Base-by-base conservation (phyloP, 2,329 filamentous ascomycete genomes). In the Fusarium coffeatum region DNA sequence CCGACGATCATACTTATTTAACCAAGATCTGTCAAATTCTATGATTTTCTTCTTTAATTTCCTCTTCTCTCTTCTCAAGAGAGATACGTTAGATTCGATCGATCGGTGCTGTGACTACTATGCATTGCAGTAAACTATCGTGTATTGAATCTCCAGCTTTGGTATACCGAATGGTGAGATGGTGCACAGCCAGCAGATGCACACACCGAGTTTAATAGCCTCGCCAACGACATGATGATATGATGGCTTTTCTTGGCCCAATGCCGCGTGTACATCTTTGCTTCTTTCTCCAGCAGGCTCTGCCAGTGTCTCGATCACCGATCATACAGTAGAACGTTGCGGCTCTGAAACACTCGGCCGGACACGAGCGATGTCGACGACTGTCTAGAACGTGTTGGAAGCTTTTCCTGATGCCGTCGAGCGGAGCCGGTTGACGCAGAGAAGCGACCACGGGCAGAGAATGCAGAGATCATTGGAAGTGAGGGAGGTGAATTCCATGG, bases 301-400 rank as follows among this genome's bases (percentile, higher is more conserved):
- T 54, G 25, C 32, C 23, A 47, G 25, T 20, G 45, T 22, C 43
- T 42, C 25, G 16, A 25, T 28, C 30, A 47, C 32, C 15, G 45
- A 42, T 30, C 42, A 37, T 18, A 28, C 27, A 28, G 27, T 28
- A 37, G 48, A 32, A 43, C 22, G 42, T 43, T 63, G 68, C 66
- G 50, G 55, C 61, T 47, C 43, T 48, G 47, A 42, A 41, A 55
- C 49, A 64, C 55, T 47, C 61, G 55, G 68, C 49, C 57, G 57
- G 68, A 67, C 50, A 71, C 68, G 56, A 59, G 70, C 56, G 57
- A 69, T 34, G n/a, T 68, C 56, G 57, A 69, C 41, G n/a, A 23
- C 47, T 47, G 58, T 69, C 67, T 59, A 72, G 71, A 72, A 62
- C 65, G 50, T 59, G 23, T 59, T 59, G 46, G 69, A 67, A 54